phyloP scores from a whole-genome alignment of 2,329 filamentous ascomycete species.

The Epicoccum nigrum region DNA sequence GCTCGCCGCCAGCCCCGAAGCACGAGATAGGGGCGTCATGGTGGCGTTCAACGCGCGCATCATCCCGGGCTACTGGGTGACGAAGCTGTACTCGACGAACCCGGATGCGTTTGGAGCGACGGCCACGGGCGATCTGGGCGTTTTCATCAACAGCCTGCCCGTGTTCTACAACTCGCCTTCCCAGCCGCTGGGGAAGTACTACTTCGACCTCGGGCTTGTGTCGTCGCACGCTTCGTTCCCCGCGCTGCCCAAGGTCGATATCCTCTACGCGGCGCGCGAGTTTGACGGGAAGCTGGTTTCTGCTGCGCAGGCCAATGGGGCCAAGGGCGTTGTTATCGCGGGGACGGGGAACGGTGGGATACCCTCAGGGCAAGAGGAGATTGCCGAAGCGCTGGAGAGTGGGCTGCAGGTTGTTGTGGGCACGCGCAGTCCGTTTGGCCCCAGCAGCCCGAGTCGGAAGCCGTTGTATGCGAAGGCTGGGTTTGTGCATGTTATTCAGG shows the following conservation, averaged over 20 bases:
- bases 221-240: slow-evolving; percentile 25
- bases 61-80: slow-evolving; percentile 35
- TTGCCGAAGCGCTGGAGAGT: neutral
- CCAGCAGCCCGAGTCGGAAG: neutral
- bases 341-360: slow-evolving; percentile 37
- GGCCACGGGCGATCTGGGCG: slow-evolving; percentile 30
- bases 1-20: slow-evolving; percentile 29
- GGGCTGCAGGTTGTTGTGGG: neutral
- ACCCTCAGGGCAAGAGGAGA: slow-evolving; percentile 18
- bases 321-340: slow-evolving; percentile 34
- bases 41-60: slow-evolving; percentile 39
- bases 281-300: slow-evolving; percentile 36
- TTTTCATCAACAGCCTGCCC: slow-evolving; percentile 36
- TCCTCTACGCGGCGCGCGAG: slow-evolving; percentile 37
- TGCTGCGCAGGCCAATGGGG: slow-evolving; percentile 31
- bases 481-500: slow-evolving; percentile 14
- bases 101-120: slow-evolving; percentile 35
- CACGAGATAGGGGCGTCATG: slow-evolving; percentile 32
- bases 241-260: slow-evolving; percentile 37
- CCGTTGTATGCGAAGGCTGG: neutral
- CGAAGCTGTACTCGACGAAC: slow-evolving; percentile 31
- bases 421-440: neutral
- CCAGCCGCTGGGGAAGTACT: slow-evolving; percentile 28
- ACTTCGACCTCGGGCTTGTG: slow-evolving; percentile 26
- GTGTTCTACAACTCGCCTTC: slow-evolving; percentile 36